Base-by-base conservation (phyloP, 78 protist genomes). In the Dictyostelium capitatum region DNA sequence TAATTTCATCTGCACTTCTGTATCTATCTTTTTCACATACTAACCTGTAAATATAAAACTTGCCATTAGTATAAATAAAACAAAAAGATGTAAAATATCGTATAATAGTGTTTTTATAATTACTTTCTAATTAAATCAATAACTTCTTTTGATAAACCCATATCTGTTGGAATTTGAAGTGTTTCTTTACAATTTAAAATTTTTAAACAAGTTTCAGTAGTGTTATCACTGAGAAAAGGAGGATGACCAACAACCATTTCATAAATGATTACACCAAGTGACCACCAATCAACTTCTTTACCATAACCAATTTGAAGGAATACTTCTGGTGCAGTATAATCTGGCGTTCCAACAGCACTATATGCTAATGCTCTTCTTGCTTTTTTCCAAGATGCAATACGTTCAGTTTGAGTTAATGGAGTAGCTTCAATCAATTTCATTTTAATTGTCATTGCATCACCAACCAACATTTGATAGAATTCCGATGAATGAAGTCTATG, bases 241-340 rank as follows among this genome's bases (percentile, higher is more conserved):
- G 98, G 97, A 92, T 96, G 96, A 25, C 98, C 95, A 32, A 95
- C 75, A 1, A 95, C 84, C 96, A 81, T 82, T 23, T 97, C 99
- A 62, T 85, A 97, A 72, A 96, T 65, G 25, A 97, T 97, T 25
- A 95, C 97, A 43, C 99, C 99, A 0, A 97, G 64, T 1, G 95
- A 75, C 99, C 99, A 97, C 99, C 99, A 97, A 82, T 97, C 99
- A 5, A 95, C 94, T 54, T 90, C 97, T 47, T 90, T 83, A 30
- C 96, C 96, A 56, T 97, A 97, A 0, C 98, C 98, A 41, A 28
- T 28, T 72, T 95, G 94, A 28, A 77, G 37, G 23, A 97, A 80
- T 5, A 97, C 98, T 69, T 97, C 99, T 5, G 99, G 98, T 1
- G 98, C 98, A 3, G 97, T 97, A 92, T 97, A 97, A 75, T 97